These are phyloP conservation scores for Amphicarpaea edgeworthii DNA, from an alignment of 306 rosid species.

Conservation along the genomic window DNA sequence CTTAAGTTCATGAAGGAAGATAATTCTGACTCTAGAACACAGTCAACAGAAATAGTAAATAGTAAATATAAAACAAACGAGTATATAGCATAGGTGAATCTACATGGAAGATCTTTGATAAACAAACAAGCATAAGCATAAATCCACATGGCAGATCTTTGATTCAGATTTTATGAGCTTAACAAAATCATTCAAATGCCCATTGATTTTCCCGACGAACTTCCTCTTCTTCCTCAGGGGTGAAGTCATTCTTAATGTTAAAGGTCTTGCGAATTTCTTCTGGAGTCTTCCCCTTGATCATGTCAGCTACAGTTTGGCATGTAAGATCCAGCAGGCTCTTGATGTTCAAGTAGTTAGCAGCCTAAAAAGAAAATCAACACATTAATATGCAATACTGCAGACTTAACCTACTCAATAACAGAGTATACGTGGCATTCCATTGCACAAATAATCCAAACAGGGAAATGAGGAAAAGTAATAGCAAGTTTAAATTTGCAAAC, in stretches of 20 bases:
- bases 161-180: not conserved
- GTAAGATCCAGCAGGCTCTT: conserved; percentile 79
- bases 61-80: conserved; percentile 14
- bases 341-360: conserved; percentile 85
- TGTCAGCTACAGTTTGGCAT: conserved; percentile 81
- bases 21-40: conserved; percentile 31
- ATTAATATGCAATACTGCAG: not conserved
- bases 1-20: conserved; percentile 25
- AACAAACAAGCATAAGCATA: conserved; percentile 36
- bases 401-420: not conserved
- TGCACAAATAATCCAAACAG: not conserved
- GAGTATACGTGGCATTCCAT: not conserved
- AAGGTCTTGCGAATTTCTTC: conserved; percentile 84
- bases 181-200: conserved; percentile 73
- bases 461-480: not conserved
- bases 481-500: not conserved
- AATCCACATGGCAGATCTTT: conserved; percentile 25
- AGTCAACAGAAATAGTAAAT: conserved; percentile 42
- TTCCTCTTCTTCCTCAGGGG: conserved; percentile 84
- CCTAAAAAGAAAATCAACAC: conserved; percentile 51
- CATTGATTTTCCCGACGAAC: conserved; percentile 85
- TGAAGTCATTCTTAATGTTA: conserved; percentile 79
- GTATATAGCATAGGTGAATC: conserved; percentile 41
- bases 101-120: conserved; percentile 28
- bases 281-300: conserved; percentile 85